A percentile compares a stretch with the other conserved stretches of the same genome.
Conservation (phyloP, 169 alveolate species). For the Cryptosporidium ubiquitum region DNA sequence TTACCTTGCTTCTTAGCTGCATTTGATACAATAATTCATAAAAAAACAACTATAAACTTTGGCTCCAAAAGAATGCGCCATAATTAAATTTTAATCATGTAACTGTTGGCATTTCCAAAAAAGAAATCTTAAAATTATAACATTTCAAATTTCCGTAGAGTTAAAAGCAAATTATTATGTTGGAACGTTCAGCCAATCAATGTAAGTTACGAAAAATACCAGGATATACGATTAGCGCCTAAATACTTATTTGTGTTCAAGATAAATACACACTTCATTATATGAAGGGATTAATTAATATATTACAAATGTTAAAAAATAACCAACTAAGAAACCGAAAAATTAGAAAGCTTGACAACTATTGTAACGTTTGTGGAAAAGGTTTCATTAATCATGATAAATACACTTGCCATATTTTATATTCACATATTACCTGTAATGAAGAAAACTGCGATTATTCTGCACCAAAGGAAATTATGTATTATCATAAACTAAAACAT, state of each 20-base stretch:
- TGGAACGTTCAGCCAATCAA: neutral
- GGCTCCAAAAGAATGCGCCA: conserved; percentile 22
- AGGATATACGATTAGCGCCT: neutral
- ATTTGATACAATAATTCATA: neutral
- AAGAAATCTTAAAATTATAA: too few relatives aligned
- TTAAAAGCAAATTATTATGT: too few relatives aligned
- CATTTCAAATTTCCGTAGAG: too few relatives aligned
- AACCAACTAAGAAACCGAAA: neutral
- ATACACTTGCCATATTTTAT: neutral
- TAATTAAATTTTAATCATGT: neutral
- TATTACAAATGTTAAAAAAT: neutral
- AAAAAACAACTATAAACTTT: neutral
- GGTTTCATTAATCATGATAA: conserved; percentile 16
- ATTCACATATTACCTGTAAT: neutral
- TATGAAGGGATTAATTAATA: neutral
- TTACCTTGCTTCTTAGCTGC: conserved; percentile 44
- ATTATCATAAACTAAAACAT: conserved; percentile 30
- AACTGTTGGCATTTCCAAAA: neutral
- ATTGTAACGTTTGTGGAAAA: conserved; percentile 21
- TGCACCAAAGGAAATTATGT: conserved; percentile 25
- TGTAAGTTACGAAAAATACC: neutral
- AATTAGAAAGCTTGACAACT: neutral
- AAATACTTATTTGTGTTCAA: neutral
- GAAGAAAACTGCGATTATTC: conserved; percentile 20
- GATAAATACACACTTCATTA: neutral